These are phyloP conservation scores for Danielozyma ontarioensis DNA, from an alignment of 805 yeast species.

Conservation along the genomic window DNA sequence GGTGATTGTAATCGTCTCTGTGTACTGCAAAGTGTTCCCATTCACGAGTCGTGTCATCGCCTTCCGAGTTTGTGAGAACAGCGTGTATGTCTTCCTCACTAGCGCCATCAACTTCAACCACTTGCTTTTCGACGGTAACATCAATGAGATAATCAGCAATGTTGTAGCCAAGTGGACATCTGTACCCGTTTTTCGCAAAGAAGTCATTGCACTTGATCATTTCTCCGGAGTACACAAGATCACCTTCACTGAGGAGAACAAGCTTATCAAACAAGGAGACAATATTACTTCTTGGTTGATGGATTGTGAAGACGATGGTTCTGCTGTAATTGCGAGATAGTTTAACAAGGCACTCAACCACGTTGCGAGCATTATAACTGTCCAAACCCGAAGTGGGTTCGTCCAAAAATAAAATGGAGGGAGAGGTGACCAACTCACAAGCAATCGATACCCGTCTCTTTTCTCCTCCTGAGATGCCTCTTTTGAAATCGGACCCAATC, in stretches of 20 bases:
- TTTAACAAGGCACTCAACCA: slow-evolving; percentile 75
- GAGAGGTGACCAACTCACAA: slow-evolving; percentile 86
- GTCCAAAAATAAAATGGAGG: slow-evolving; percentile 75
- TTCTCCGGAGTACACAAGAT: slow-evolving; percentile 83
- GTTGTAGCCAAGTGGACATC: slow-evolving; percentile 86
- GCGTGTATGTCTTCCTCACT: slow-evolving; percentile 26
- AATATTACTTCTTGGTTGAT: slow-evolving; percentile 95
- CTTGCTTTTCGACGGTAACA: slow-evolving; percentile 63
- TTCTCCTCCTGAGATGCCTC: slow-evolving; percentile 95
- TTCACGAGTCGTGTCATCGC: slow-evolving; percentile 57
- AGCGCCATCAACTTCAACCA: slow-evolving; percentile 17
- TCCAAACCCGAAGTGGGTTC: slow-evolving; percentile 97
- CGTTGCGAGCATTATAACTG: slow-evolving; percentile 88
- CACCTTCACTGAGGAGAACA: slow-evolving; percentile 77
- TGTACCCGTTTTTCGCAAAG: slow-evolving; percentile 68
- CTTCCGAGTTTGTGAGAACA: slow-evolving; percentile 11
- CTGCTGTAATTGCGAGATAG: slow-evolving; percentile 77
- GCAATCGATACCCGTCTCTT: slow-evolving; percentile 90
- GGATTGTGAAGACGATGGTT: slow-evolving; percentile 89
- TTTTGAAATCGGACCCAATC: slow-evolving; percentile 81
- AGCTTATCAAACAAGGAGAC: slow-evolving; percentile 86
- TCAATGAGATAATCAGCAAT: slow-evolving; percentile 93
- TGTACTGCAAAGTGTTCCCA: slow-evolving; percentile 87
- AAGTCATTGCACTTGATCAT: slow-evolving; percentile 70
- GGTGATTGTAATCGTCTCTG: slow-evolving; percentile 56